Evolutionary conservation across 2,329 filamentous ascomycete species (phyloP).

Genomic region (Paraphaeosphaeria minitans): DNA sequence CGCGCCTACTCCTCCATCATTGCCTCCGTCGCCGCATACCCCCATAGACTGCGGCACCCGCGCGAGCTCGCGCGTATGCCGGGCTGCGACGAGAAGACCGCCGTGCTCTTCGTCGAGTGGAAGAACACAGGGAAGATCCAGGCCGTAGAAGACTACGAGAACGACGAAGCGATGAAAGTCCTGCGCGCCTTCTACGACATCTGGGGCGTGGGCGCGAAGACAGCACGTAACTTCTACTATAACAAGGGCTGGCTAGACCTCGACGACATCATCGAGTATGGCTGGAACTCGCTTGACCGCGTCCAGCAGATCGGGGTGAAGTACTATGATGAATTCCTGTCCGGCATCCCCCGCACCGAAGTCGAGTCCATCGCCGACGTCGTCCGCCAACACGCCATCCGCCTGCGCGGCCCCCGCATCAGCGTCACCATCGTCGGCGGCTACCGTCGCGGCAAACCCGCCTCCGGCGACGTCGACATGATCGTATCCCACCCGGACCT

Average conservation of each 20-base stretch:
- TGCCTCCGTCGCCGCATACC: conserved; percentile 81
- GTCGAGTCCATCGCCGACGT: conserved; percentile 70
- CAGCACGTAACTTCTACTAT: conserved; percentile 80
- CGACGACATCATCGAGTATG: conserved; percentile 83
- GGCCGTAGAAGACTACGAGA: conserved; percentile 68
- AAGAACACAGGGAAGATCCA: conserved; percentile 64
- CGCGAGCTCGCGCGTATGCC: conserved; percentile 63
- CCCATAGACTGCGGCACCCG: conserved; percentile 57
- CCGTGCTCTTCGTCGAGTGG: conserved; percentile 78
- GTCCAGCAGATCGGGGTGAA: conserved; percentile 95
- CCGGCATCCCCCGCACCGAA: conserved; percentile 73
- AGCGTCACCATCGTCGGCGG: conserved; percentile 75
- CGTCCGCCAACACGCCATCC: conserved; percentile 70
- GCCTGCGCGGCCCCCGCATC: conserved; percentile 59
- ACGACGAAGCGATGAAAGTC: conserved; percentile 67
- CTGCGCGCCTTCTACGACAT: conserved; percentile 79
- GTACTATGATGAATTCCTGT: conserved; percentile 83
- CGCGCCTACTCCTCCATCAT: conserved; percentile 89
- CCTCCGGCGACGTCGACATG: conserved; percentile 83
- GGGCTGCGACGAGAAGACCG: conserved; percentile 81
- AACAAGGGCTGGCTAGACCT: conserved; percentile 78
- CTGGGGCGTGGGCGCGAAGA: conserved; percentile 87
- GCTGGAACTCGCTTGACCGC: conserved; percentile 74
- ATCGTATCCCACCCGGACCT: conserved; percentile 81
- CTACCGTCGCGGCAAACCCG: conserved; percentile 76